Base-by-base conservation (phyloP, 2,329 filamentous ascomycete species). In the Penicillium sp. region DNA sequence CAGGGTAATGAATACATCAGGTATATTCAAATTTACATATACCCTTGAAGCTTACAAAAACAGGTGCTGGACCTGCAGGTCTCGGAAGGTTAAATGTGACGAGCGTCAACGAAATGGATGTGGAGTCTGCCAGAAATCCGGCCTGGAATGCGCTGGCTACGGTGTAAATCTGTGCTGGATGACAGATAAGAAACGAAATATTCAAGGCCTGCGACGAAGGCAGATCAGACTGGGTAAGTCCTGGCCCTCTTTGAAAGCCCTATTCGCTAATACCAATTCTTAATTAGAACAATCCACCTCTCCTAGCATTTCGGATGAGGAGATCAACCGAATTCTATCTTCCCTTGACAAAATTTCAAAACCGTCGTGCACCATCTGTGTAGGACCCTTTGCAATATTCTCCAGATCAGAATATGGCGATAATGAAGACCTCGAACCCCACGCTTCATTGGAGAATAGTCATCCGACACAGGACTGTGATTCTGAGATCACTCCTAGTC, bases 41-140 rank as follows among this genome's bases (percentile, higher is more conserved):
- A 45, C 5, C 3, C 2, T 45, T 8, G 10, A 11, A 25, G 23
- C 46, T 49, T 21, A 49, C 33, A 23, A 7, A 4, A 33, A 16
- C 27, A 60, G 58, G 8, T 60, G 58, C n/a, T 60, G 58, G 58
- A 60, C 58, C 7, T 60, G 58, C 48, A 50, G 58, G 38, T 43
- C 51, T 27, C 55, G 58, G 5, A 60, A 60, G 39, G 43, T 55
- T 9, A 60, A 60, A 49, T 60, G 58, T 29, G 58, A 60, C 19
- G 58, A 60, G 44, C 46, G 58, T 4, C 51, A 52, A 36, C 15
- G 52, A 19, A 59, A 55, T 46, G 56, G 58, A 5, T 60, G 58
- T 53, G 55, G 44, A 15, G 48, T 58, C 10, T 60, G 58, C 21
- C 51, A 59, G 43, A 54, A 45, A 39, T 29, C 46, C 2, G 45